A percentile compares a stretch with the other conserved stretches of the same genome.
phyloP scores from a whole-genome alignment of 208 protist species.

The Leishmania aethiopica region DNA sequence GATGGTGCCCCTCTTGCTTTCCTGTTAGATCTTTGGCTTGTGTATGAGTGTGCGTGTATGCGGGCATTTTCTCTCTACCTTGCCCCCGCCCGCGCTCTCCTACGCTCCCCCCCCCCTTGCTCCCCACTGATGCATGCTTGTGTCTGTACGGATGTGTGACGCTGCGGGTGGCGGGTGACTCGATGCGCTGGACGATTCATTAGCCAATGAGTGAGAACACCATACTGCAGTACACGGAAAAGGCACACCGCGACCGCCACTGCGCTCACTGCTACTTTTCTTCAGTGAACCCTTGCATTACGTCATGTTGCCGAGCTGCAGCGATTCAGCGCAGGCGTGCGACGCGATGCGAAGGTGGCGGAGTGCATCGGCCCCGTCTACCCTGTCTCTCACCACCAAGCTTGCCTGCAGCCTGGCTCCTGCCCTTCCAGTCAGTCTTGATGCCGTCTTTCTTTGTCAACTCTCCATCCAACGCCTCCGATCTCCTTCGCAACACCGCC shows the following conservation, averaged over 20 bases:
- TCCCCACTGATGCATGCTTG: neutral
- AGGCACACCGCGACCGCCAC: neutral
- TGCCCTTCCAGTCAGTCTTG: neutral
- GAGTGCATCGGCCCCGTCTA: too few relatives aligned
- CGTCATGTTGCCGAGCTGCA: neutral
- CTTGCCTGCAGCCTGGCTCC: neutral
- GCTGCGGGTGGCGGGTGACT: neutral
- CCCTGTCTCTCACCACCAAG: neutral
- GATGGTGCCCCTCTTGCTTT: neutral
- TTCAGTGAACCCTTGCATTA: neutral
- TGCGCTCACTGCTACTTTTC: neutral
- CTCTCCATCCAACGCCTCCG: neutral
- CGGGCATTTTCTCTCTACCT: neutral
- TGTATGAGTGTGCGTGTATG: neutral
- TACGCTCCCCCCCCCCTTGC: neutral
- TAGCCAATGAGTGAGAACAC: neutral
- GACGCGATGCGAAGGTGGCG: neutral
- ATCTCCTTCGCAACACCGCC: neutral
- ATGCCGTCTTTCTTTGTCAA: neutral
- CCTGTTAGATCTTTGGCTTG: constrained; percentile 12
- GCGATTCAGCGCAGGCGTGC: too few relatives aligned
- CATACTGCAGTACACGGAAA: neutral
- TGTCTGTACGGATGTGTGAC: neutral
- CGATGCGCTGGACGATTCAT: neutral
- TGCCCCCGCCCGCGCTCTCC: neutral